Base-by-base conservation (phyloP, 2,329 filamentous ascomycete genomes). In the Akanthomyces lecanii region DNA sequence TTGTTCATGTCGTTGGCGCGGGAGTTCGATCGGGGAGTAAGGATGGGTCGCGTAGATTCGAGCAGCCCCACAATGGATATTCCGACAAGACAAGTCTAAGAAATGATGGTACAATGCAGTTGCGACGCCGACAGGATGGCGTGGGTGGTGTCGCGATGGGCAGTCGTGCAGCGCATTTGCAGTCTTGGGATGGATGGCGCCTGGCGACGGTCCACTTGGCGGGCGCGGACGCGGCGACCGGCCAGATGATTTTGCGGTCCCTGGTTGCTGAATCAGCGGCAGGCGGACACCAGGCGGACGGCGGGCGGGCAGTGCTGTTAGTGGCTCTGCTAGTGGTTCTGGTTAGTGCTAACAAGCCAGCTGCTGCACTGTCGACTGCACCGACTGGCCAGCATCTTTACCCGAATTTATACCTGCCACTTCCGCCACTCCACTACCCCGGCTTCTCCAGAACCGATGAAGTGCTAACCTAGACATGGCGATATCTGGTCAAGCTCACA, bases 1-100 rank as follows among this genome's bases (percentile, higher is more conserved):
- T 66, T 65, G 65, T 72, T 72, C 71, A 72, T 72, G 18, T 23
- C 25, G 54, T 51, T 25, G 42, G 48, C 23, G 45, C 12, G 25
- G 25, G 36, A 33, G 30, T 58, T 58, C 47, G 53, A 50, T 64
- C 47, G 63, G 10, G n/a, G 12, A 11, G 40, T 16, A 21, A 28
- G 42, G 14, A 30, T 16, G 16, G 5, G 30, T 30, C 38, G 56
- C 36, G 47, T 30, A 12, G 33, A 11, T 33, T 60, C 16, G 10
- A 51, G 33, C 33, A 25, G 14, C 23, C 1, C 11, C 5, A 44
- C 21, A 38, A 23, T 5, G 30, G 11, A 10, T 14, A 14, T 40
- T 42, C 42, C 30, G 21, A 40, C 16, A 55, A 21, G 12, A 5
- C n/a, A 3, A 2, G 2, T 28, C 18, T 18, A 30, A 28, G 5